These are phyloP conservation scores for Aureobasidium subglaciale DNA, from an alignment of 2,329 filamentous ascomycete species.

Conservation along the genomic window DNA sequence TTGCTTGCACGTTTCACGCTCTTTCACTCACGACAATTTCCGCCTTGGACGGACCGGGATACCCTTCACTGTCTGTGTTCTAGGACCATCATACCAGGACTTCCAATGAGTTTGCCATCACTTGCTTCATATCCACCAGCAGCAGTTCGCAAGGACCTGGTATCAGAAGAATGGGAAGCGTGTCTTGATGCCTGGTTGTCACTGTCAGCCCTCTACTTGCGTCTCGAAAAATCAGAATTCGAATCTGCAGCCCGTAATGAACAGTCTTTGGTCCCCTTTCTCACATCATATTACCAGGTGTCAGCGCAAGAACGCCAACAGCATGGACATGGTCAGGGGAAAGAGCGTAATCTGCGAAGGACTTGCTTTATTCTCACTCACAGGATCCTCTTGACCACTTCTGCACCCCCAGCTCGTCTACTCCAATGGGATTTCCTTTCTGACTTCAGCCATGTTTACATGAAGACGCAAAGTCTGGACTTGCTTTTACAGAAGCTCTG, in stretches of 20 bases:
- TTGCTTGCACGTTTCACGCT: neutral
- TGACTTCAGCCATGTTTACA: constrained; percentile 60
- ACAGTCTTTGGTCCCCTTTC: constrained; percentile 54
- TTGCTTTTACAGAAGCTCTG: constrained; percentile 46
- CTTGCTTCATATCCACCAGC: constrained; percentile 71
- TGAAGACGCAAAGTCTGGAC: constrained; percentile 52
- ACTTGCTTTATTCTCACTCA: constrained; percentile 58
- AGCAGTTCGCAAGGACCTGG: constrained; percentile 59
- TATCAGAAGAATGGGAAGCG: constrained; percentile 65
- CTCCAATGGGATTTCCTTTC: constrained; percentile 62
- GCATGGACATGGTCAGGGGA: constrained; percentile 21
- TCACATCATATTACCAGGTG: constrained; percentile 60
- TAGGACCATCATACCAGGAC: neutral
- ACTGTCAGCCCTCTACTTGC: constrained; percentile 59
- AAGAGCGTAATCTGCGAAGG: constrained; percentile 50
- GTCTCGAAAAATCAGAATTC: constrained; percentile 52
- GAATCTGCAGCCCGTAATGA: constrained; percentile 44
- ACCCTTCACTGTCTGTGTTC: too few relatives aligned
- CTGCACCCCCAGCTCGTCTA: constrained; percentile 38
- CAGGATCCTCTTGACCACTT: constrained; percentile 47
- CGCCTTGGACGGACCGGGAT: neutral
- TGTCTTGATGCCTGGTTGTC: constrained; percentile 71
- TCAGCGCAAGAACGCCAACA: constrained; percentile 5
- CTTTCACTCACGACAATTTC: neutral
- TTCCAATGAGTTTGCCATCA: constrained; percentile 51